Evolutionary conservation across 2,329 filamentous ascomycete species (phyloP).

Genomic region (Apiospora aurea): DNA sequence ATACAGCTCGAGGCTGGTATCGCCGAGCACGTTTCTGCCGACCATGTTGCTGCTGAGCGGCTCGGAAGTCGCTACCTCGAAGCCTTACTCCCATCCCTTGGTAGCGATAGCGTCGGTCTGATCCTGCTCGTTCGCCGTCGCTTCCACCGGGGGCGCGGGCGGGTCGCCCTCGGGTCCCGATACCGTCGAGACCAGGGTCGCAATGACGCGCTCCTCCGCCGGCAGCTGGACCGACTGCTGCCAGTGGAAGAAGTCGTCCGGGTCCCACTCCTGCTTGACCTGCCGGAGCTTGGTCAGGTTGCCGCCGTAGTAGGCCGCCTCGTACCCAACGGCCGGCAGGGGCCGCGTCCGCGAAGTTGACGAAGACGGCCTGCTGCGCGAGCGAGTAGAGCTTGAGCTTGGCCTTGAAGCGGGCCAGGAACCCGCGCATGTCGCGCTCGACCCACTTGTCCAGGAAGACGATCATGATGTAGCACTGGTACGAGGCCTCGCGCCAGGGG

Average conservation of each 20-base stretch:
- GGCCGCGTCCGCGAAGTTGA: slow-evolving; percentile 41
- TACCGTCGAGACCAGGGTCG: background rate
- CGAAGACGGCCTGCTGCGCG: slow-evolving; percentile 34
- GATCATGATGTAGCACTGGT: slow-evolving; percentile 41
- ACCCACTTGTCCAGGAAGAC: slow-evolving; percentile 43
- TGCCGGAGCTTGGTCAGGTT: slow-evolving; percentile 36
- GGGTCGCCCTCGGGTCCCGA: background rate
- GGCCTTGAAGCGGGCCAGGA: slow-evolving; percentile 35
- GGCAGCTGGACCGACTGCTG: slow-evolving; percentile 36
- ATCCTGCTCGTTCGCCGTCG: background rate
- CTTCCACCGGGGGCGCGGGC: no score
- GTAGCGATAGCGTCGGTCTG: background rate
- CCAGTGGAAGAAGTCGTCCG: slow-evolving; percentile 39
- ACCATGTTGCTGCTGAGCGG: background rate
- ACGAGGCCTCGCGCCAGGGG: slow-evolving; percentile 39
- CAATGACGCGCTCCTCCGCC: background rate
- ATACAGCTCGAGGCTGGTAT: no score
- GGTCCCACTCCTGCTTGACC: slow-evolving; percentile 41
- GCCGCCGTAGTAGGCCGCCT: slow-evolving; percentile 42
- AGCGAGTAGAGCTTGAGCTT: slow-evolving; percentile 35
- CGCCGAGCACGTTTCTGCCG: no score
- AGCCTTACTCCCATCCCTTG: background rate
- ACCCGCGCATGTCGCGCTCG: slow-evolving; percentile 38
- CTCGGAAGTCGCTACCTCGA: background rate
- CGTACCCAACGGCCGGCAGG: slow-evolving; percentile 27